A percentile compares a stretch with the other conserved stretches of the same genome.
Conservation (phyloP, 2,329 filamentous ascomycete species). For the Trichoderma lentiforme region DNA sequence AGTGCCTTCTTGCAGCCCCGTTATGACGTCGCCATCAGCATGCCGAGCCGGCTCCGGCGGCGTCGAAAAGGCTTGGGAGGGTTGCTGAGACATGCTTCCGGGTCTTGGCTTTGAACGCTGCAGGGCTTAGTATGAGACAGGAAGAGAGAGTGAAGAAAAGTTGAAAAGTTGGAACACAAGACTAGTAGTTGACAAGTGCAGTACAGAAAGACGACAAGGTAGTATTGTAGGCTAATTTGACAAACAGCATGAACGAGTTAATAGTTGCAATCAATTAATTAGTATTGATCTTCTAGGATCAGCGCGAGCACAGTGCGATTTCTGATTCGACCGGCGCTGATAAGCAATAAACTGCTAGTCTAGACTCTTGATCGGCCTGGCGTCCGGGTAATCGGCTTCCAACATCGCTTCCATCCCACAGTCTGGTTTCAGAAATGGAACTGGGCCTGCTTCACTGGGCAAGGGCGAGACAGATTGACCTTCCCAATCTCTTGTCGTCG, state of each 20-base stretch:
- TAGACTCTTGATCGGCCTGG: conserved; percentile 9
- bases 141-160: background rate
- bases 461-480: background rate
- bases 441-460: conserved; percentile 8
- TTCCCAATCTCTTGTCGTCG: conserved; percentile 9
- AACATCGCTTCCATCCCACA: conserved; percentile 4
- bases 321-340: background rate
- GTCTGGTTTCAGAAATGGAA: conserved; percentile 12
- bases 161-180: too few species aligned
- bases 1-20: background rate
- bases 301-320: background rate
- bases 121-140: background rate
- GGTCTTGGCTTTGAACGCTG: background rate
- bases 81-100: conserved; percentile 5
- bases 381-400: conserved; percentile 19
- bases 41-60: conserved; percentile 26
- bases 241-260: background rate
- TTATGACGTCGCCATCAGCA: conserved; percentile 22
- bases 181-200: too few species aligned
- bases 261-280: background rate
- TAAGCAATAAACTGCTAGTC: conserved; percentile 14
- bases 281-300: background rate
- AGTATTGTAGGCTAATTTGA: too few species aligned
- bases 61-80: background rate
- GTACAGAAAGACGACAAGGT: background rate